Percentiles rank a stretch among this genome's conserved stretches.
These are phyloP conservation scores for Ceratobasidium sp. DNA, from an alignment of 1,284 basidiomycete genomes.

Conservation along the genomic window DNA sequence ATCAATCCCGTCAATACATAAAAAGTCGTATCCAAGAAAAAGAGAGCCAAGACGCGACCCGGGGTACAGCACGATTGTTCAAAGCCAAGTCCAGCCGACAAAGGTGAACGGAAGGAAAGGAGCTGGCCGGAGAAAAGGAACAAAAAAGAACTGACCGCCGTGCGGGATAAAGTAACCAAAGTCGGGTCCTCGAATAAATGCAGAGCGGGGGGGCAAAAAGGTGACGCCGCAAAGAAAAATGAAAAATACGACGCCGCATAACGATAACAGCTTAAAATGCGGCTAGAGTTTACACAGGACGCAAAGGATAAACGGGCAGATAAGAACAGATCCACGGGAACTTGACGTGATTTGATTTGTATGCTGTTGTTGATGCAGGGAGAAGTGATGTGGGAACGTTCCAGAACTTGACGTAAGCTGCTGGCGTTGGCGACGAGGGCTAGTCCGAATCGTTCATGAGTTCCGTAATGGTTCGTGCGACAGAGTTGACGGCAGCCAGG, in stretches of 20 bases:
- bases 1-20: conserved; percentile 20
- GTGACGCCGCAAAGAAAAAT: conserved; percentile 8
- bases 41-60: background rate
- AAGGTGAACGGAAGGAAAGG: background rate
- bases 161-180: conserved; percentile 18
- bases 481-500: conserved; percentile 42
- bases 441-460: conserved; percentile 37
- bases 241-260: conserved; percentile 6
- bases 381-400: background rate
- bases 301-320: conserved; percentile 10
- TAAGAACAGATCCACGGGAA: conserved; percentile 10
- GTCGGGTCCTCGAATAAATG: background rate
- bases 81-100: background rate
- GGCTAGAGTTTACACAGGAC: conserved; percentile 21
- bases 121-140: background rate
- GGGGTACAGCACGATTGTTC: conserved; percentile 23
- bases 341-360: background rate
- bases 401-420: conserved; percentile 16
- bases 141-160: conserved; percentile 21
- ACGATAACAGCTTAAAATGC: background rate
- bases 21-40: background rate
- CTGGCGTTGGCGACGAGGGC: conserved; percentile 7
- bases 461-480: conserved; percentile 37
- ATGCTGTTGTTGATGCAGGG: conserved; percentile 16
- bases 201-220: background rate